phyloP scores from a whole-genome alignment of 2,329 filamentous ascomycete genomes.

The Diaporthe longicolla region DNA sequence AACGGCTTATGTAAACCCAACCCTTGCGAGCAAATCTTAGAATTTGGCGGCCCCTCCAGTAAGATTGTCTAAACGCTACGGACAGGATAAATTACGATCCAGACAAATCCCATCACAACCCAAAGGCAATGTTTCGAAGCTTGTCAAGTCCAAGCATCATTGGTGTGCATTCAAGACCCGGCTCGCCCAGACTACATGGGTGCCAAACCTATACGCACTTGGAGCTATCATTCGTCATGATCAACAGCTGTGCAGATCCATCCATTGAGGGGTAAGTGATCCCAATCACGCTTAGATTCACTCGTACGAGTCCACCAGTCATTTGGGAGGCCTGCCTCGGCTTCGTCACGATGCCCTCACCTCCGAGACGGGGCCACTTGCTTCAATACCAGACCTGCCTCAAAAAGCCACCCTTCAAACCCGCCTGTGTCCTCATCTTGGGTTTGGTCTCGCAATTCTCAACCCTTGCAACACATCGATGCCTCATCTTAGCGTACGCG shows the following conservation, averaged over 20 bases:
- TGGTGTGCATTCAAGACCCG: not conserved
- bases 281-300: conserved; percentile 17
- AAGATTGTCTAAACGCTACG: not conserved
- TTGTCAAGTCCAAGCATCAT: not conserved
- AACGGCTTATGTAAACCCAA: conserved; percentile 4
- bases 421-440: not conserved
- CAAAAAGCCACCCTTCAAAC: conserved; percentile 10
- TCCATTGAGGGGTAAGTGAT: conserved; percentile 12
- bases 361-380: not conserved
- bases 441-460: not conserved
- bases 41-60: not conserved
- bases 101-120: not conserved
- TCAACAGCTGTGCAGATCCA: conserved; percentile 3
- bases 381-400: not conserved
- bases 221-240: conserved; percentile 19
- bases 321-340: conserved; percentile 11
- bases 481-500: conserved; percentile 19
- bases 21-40: not conserved
- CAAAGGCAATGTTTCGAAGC: too few species aligned
- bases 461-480: conserved; percentile 15
- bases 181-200: not conserved
- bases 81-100: too few species aligned
- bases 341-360: conserved; percentile 20
- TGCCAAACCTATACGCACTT: not conserved
- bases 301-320: conserved; percentile 26